Conservation (phyloP, 768 basidiomycete genomes). For the Termitomyces sp. region DNA sequence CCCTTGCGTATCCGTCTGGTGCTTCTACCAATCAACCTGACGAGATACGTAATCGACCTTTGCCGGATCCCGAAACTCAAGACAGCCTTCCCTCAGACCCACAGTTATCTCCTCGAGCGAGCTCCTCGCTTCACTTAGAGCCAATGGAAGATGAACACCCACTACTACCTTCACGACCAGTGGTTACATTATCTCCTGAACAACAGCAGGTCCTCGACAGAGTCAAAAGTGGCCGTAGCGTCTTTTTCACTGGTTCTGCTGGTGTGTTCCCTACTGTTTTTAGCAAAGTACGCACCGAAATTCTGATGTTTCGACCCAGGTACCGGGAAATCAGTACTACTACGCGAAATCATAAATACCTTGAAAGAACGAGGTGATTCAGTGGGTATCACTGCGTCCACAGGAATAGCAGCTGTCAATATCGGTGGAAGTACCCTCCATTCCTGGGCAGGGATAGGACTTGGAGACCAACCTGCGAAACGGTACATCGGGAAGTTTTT, state of each 20-base stretch:
- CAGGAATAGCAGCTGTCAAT: conserved; percentile 77
- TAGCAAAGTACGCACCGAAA: background rate
- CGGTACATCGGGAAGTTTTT: conserved; percentile 53
- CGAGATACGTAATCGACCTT: background rate
- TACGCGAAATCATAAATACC: conserved; percentile 68
- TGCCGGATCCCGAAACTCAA: background rate
- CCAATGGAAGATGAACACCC: background rate
- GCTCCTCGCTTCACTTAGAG: background rate
- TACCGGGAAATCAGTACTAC: conserved; percentile 81
- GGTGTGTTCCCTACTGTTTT: conserved; percentile 33
- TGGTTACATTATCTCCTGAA: conserved; percentile 45
- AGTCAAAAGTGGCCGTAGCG: conserved; percentile 58
- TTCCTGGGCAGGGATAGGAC: conserved; percentile 77
- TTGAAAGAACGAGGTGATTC: conserved; percentile 23
- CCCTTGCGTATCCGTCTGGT: background rate
- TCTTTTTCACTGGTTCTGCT: conserved; percentile 88
- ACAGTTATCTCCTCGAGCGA: background rate
- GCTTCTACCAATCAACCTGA: background rate
- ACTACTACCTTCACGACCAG: background rate
- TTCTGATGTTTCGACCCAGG: conserved; percentile 28
- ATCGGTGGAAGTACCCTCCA: conserved; percentile 82
- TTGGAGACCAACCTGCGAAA: conserved; percentile 58
- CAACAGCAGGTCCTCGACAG: conserved; percentile 44
- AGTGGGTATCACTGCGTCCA: conserved; percentile 79
- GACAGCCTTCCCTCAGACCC: background rate